These are phyloP conservation scores for Friedmanniomyces simplex DNA, from an alignment of 495 filamentous ascomycete species.

Conservation along the genomic window DNA sequence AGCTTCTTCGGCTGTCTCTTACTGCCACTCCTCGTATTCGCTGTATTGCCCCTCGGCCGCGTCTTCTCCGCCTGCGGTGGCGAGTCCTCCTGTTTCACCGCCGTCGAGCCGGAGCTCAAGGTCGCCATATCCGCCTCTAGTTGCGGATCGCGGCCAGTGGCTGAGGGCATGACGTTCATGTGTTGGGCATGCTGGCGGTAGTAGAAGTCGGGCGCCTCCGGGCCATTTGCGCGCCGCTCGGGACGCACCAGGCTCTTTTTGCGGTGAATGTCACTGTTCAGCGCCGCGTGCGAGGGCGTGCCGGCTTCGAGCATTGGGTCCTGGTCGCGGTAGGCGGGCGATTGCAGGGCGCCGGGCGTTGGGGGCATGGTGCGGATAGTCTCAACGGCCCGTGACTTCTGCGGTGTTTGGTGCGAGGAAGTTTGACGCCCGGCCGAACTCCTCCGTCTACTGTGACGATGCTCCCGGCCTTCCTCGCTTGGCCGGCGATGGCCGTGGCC, in stretches of 20 bases:
- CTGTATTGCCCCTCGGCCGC: slow-evolving; percentile 27
- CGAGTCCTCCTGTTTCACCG: slow-evolving; percentile 34
- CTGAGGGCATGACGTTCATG: slow-evolving; percentile 78
- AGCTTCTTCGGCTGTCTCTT: slow-evolving; percentile 24
- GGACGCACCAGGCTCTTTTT: slow-evolving; percentile 82
- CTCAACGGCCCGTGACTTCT: slow-evolving; percentile 4
- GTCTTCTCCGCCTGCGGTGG: slow-evolving; percentile 14
- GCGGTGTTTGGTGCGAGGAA: background rate
- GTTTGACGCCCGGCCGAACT: slow-evolving; percentile 7
- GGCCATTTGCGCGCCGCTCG: slow-evolving; percentile 70
- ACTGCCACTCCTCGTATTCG: slow-evolving; percentile 20
- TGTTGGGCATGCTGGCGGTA: slow-evolving; percentile 85
- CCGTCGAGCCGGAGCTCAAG: slow-evolving; percentile 44
- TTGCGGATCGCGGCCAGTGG: slow-evolving; percentile 83
- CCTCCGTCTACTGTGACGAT: slow-evolving; percentile 1
- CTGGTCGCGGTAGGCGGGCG: slow-evolving; percentile 24
- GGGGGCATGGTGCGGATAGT: background rate
- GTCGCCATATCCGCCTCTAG: slow-evolving; percentile 52
- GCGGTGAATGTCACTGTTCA: slow-evolving; percentile 41
- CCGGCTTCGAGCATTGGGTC: slow-evolving; percentile 21
- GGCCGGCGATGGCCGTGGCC: background rate
- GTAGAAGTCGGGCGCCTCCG: slow-evolving; percentile 84
- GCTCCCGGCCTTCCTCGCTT: background rate
- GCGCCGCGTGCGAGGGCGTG: background rate
- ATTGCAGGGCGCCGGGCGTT: slow-evolving; percentile 14